phyloP scores from a whole-genome alignment of 352 stramenopile genomes.

The Phytophthora syringae region DNA sequence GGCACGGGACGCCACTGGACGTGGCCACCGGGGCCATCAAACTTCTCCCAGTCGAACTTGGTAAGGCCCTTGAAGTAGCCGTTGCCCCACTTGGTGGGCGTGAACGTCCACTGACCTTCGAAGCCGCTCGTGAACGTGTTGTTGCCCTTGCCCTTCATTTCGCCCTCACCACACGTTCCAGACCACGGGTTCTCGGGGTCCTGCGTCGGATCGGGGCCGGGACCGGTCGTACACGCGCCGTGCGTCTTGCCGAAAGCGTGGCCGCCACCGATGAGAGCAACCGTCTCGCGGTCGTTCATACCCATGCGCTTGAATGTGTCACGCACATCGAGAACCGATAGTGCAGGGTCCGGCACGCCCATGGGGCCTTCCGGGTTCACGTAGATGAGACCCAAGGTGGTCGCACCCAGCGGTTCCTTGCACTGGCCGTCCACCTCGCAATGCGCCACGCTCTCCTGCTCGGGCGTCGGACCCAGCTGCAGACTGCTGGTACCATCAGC shows the following conservation, averaged over 20 bases:
- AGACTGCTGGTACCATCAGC: conserved; percentile 68
- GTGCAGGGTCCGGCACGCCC: conserved; percentile 79
- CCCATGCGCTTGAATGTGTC: conserved; percentile 95
- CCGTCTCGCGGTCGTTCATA: conserved; percentile 94
- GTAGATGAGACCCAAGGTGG: conserved; percentile 72
- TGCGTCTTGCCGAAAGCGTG: conserved; percentile 95
- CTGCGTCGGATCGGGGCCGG: conserved; percentile 48
- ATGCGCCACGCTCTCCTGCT: no score
- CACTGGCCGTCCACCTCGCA: conserved; percentile 56
- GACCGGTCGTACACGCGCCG: conserved; percentile 54
- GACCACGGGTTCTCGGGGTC: conserved; percentile 64
- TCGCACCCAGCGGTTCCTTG: conserved; percentile 59
- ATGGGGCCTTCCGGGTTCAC: no score
- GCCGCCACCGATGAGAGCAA: conserved; percentile 91
- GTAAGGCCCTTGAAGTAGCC: conserved; percentile 91
- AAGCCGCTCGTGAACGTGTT: conserved; percentile 86
- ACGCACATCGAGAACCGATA: conserved; percentile 92
- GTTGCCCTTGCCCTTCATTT: conserved; percentile 60
- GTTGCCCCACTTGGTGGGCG: conserved; percentile 93
- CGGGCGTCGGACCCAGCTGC: no score
- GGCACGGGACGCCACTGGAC: no score
- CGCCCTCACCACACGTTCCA: conserved; percentile 53
- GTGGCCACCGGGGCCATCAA: no score
- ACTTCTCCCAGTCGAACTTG: no score
- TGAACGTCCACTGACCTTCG: conserved; percentile 86